These are phyloP conservation scores for Phytophthora melonis DNA, from an alignment of 352 stramenopile species.

Conservation along the genomic window DNA sequence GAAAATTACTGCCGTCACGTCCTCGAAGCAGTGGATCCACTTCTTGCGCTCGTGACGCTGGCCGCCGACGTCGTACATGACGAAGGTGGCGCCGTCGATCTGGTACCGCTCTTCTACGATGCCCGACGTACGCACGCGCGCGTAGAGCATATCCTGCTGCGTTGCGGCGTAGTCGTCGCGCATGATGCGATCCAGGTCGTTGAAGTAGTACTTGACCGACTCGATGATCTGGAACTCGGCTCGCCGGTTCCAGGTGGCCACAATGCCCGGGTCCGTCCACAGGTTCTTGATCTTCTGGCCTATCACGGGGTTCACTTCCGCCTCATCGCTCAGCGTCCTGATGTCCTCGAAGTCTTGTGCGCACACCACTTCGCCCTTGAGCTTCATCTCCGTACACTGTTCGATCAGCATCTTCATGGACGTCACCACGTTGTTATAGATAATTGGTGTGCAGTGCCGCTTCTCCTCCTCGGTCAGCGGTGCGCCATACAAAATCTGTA, in stretches of 20 bases:
- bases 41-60: slow-evolving; percentile 98
- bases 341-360: slow-evolving; percentile 87
- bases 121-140: slow-evolving; percentile 94
- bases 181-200: slow-evolving; percentile 96
- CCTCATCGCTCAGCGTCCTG: slow-evolving; percentile 80
- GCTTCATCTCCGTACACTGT: slow-evolving; percentile 84
- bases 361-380: slow-evolving; percentile 81
- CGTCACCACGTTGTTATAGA: slow-evolving; percentile 93
- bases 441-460: slow-evolving; percentile 86
- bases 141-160: slow-evolving; percentile 96
- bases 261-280: slow-evolving; percentile 93
- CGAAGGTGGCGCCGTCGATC: slow-evolving; percentile 96
- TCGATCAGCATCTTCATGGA: slow-evolving; percentile 94
- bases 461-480: slow-evolving; percentile 89
- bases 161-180: slow-evolving; percentile 92
- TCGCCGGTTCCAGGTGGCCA: slow-evolving; percentile 92
- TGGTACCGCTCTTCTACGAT: slow-evolving; percentile 97
- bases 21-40: slow-evolving; percentile 98
- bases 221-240: slow-evolving; percentile 97
- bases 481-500: slow-evolving; percentile 89
- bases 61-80: slow-evolving; percentile 97
- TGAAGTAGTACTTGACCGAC: slow-evolving; percentile 98
- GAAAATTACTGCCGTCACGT: slow-evolving; percentile 97
- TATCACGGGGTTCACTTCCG: slow-evolving; percentile 90
- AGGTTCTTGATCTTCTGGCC: slow-evolving; percentile 94